A percentile compares a stretch with the other conserved stretches of the same genome.
phyloP scores from a whole-genome alignment of 805 yeast genomes.

The Candida anglica region DNA sequence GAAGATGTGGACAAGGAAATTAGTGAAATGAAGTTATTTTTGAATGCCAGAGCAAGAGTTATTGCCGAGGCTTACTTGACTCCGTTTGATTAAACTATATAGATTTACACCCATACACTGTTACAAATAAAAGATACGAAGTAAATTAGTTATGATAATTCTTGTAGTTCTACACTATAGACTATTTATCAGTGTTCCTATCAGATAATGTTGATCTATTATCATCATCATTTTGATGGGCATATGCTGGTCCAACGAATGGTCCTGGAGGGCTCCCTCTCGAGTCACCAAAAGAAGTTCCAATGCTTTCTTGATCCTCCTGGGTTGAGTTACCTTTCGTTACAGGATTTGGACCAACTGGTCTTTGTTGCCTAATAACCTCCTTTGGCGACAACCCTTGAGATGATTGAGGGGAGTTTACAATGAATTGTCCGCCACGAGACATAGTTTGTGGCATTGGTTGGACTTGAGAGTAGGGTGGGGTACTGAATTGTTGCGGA shows the following conservation, averaged over 20 bases:
- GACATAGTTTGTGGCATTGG: slow-evolving; percentile 8
- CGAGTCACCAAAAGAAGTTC: too few species aligned
- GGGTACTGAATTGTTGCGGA: slow-evolving; percentile 14
- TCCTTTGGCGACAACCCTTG: slow-evolving; percentile 30
- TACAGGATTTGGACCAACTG: too few species aligned
- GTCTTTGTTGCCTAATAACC: slow-evolving; percentile 15
- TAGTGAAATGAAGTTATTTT: slow-evolving; percentile 94
- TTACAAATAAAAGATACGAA: too few species aligned
- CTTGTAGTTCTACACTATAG: too few species aligned
- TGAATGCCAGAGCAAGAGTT: slow-evolving; percentile 96
- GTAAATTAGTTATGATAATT: too few species aligned
- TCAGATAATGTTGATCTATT: slow-evolving; percentile 1
- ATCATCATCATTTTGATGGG: slow-evolving; percentile 3
- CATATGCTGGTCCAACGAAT: too few species aligned
- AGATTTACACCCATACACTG: too few species aligned
- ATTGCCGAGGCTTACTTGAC: slow-evolving; percentile 95
- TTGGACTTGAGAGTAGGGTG: slow-evolving; percentile 8
- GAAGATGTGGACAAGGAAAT: slow-evolving; percentile 98
- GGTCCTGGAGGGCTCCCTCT: too few species aligned
- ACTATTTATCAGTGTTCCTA: too few species aligned
- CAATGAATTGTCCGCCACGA: slow-evolving; percentile 14
- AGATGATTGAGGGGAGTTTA: slow-evolving; percentile 23
- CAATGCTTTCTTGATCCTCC: too few species aligned
- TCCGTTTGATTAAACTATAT: slow-evolving; percentile 63
- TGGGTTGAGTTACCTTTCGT: too few species aligned